phyloP scores from a whole-genome alignment of 108 stramenopile genomes.

The Hondaea fermentalgiana region DNA sequence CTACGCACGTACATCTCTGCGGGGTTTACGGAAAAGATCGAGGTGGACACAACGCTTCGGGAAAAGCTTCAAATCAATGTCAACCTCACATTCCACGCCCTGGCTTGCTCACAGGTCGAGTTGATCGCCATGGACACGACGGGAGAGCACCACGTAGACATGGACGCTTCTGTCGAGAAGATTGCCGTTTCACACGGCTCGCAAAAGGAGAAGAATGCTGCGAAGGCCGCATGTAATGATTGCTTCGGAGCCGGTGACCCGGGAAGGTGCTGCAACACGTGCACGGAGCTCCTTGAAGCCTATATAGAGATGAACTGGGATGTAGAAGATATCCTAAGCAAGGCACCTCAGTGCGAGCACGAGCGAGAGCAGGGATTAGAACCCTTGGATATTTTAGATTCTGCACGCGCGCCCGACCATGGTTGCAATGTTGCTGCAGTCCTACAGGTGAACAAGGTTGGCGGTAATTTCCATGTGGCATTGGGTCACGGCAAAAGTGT shows the following conservation, averaged over 20 bases:
- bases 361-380: neutral
- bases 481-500: slow-evolving; percentile 11
- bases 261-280: neutral
- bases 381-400: neutral
- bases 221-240: neutral
- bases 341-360: neutral
- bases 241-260: neutral
- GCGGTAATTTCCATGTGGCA: slow-evolving; percentile 30
- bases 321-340: neutral
- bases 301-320: neutral
- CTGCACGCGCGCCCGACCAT: neutral
- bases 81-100: neutral
- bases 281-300: neutral
- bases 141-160: neutral
- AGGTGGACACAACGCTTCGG: neutral
- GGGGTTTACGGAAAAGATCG: neutral
- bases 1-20: neutral
- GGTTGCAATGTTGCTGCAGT: neutral
- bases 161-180: neutral
- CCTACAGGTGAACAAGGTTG: slow-evolving; percentile 18
- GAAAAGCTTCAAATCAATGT: neutral
- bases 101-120: slow-evolving; percentile 13
- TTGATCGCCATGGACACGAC: neutral
- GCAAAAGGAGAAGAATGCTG: neutral
- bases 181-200: neutral